A percentile compares a stretch with the other conserved stretches of the same genome.
Conservation (phyloP, 306 rosid genomes). For the Vigna mungo region DNA sequence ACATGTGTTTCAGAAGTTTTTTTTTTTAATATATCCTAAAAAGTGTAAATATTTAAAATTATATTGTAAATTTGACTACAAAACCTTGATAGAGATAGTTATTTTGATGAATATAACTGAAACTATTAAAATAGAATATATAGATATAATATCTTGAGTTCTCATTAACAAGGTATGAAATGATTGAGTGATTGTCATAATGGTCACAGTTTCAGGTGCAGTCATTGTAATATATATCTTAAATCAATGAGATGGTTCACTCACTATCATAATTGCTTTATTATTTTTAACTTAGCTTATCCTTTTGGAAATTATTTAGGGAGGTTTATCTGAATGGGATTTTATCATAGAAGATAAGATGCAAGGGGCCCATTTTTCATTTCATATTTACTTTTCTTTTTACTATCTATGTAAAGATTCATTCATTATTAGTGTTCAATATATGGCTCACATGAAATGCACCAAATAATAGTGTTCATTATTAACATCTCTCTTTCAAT, state of each 20-base stretch:
- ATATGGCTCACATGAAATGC: neutral
- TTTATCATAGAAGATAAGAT: conserved; percentile 19
- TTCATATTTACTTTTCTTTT: no score
- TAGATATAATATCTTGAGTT: no score
- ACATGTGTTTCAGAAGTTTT: no score
- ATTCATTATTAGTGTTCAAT: neutral
- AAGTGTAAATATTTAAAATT: no score
- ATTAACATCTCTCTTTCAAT: neutral
- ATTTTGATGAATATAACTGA: neutral
- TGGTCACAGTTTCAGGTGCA: neutral
- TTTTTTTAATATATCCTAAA: no score
- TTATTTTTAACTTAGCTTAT: neutral
- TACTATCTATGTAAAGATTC: neutral
- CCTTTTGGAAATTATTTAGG: conserved; percentile 2
- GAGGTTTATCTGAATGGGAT: neutral
- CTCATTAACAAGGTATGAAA: neutral
- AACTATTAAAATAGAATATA: neutral
- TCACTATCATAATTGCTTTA: neutral
- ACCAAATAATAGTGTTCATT: neutral
- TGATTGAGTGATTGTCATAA: neutral
- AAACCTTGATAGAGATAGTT: neutral
- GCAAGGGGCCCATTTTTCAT: neutral
- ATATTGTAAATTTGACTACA: neutral
- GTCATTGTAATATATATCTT: neutral
- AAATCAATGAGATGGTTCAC: conserved; percentile 1